Conservation (phyloP, 2,329 filamentous ascomycete species). For the Bipolaris cookei region DNA sequence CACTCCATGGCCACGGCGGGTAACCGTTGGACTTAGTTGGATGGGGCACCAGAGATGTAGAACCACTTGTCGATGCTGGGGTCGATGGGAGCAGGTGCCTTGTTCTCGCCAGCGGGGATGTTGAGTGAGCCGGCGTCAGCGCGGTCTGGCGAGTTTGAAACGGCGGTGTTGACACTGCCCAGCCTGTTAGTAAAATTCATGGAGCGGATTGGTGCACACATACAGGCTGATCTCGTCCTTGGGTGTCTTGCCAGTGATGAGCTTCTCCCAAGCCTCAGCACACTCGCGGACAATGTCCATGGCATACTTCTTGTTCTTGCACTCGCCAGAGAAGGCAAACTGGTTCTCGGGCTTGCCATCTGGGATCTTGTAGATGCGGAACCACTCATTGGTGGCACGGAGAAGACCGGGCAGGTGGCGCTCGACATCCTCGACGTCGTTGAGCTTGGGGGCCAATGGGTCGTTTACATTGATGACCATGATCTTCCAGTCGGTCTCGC, state of each 20-base stretch:
- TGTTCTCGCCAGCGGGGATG: constrained; percentile 80
- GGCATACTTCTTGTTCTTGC: constrained; percentile 99
- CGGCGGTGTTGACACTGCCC: constrained; percentile 80
- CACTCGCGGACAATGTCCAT: constrained; percentile 96
- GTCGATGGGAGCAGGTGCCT: constrained; percentile 87
- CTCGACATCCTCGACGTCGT: constrained; percentile 99
- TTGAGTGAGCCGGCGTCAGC: constrained; percentile 72
- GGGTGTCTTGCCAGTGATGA: constrained; percentile 87
- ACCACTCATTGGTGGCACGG: constrained; percentile 99
- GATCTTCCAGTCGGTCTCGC: constrained; percentile 99
- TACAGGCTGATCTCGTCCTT: constrained; percentile 82
- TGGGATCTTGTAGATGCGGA: constrained; percentile 99
- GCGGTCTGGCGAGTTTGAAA: constrained; percentile 75
- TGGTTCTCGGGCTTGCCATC: constrained; percentile 99
- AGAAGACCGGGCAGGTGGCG: constrained; percentile 95
- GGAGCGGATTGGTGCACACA: constrained; percentile 53
- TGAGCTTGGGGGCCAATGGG: constrained; percentile 92
- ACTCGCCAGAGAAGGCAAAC: constrained; percentile 99
- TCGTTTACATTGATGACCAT: constrained; percentile 99
- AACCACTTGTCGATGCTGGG: constrained; percentile 99
- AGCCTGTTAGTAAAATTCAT: constrained; percentile 22
- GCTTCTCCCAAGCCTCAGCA: constrained; percentile 93
- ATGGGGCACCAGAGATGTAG: constrained; percentile 92
- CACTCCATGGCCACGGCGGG: not conserved
- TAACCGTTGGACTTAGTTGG: constrained; percentile 15